phyloP scores from a whole-genome alignment of 2,329 filamentous ascomycete species.

The Aureobasidium lini region DNA sequence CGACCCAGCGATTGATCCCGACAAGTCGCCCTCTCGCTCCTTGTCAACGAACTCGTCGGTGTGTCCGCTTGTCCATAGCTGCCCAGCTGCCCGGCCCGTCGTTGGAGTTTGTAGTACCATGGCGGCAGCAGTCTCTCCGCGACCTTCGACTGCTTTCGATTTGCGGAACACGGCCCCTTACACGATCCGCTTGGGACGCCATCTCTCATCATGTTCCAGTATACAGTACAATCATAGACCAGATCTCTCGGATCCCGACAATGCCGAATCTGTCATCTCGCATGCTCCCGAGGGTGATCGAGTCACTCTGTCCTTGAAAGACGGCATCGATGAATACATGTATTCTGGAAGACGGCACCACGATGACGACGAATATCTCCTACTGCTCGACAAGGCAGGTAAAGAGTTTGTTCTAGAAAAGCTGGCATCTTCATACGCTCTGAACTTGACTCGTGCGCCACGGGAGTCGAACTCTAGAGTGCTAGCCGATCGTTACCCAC shows the following conservation, averaged over 20 bases:
- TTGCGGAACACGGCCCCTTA: constrained; percentile 7
- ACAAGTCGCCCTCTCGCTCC: not conserved
- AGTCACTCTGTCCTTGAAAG: constrained; percentile 19
- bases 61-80: constrained; percentile 2
- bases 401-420: constrained; percentile 77
- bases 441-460: constrained; percentile 71
- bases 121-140: constrained; percentile 11
- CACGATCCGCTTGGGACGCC: constrained; percentile 14
- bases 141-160: constrained; percentile 9
- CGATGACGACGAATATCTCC: constrained; percentile 64
- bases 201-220: constrained; percentile 15
- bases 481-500: constrained; percentile 59
- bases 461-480: constrained; percentile 55
- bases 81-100: not conserved
- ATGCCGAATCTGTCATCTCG: constrained; percentile 21
- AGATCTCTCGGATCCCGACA: constrained; percentile 24
- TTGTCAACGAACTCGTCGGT: constrained; percentile 2
- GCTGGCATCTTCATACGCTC: constrained; percentile 73
- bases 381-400: constrained; percentile 68
- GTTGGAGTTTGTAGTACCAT: not conserved
- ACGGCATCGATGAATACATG: constrained; percentile 29
- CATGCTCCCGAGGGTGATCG: constrained; percentile 1
- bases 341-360: constrained; percentile 37
- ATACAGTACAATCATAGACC: constrained; percentile 40
- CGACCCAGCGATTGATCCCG: not conserved